phyloP scores from a whole-genome alignment of 2,329 filamentous ascomycete genomes.

The Talaromyces marneffei region DNA sequence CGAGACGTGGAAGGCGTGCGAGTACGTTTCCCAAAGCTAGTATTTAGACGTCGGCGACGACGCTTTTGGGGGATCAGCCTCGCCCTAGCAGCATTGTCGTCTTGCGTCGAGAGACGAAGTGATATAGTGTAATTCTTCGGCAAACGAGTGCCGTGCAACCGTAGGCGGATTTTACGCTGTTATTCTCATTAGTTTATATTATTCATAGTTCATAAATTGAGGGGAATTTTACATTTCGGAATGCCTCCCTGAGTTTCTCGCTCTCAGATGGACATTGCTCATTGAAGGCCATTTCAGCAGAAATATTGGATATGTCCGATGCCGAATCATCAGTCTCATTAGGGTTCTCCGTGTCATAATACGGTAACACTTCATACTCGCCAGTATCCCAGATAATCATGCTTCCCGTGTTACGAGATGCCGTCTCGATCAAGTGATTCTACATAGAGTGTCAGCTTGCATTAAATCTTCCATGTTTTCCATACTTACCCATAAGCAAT shows the following conservation, averaged over 20 bases:
- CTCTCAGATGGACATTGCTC: constrained; percentile 26
- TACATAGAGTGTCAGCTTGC: constrained; percentile 20
- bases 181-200: not conserved
- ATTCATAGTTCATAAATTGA: not conserved
- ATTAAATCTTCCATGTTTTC: not conserved
- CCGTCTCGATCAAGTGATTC: constrained; percentile 59
- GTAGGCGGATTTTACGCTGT: constrained; percentile 52
- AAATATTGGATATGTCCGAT: constrained; percentile 19
- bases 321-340: constrained; percentile 34
- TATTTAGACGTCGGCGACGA: constrained; percentile 19
- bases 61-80: constrained; percentile 17
- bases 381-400: constrained; percentile 60
- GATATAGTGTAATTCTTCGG: constrained; percentile 51
- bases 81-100: constrained; percentile 16
- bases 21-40: constrained; percentile 2
- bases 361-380: constrained; percentile 51
- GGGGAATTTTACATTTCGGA: constrained; percentile 35
- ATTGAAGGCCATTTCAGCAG: not conserved
- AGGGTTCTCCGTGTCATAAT: constrained; percentile 27
- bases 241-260: constrained; percentile 48
- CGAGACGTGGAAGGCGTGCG: constrained; percentile 21
- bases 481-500: constrained; percentile 51
- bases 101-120: constrained; percentile 44
- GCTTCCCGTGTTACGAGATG: constrained; percentile 50
- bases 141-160: constrained; percentile 50